A percentile compares a stretch with the other conserved stretches of the same genome.
phyloP scores from a whole-genome alignment of 2,329 filamentous ascomycete species.

The Diaporthe australafricana region DNA sequence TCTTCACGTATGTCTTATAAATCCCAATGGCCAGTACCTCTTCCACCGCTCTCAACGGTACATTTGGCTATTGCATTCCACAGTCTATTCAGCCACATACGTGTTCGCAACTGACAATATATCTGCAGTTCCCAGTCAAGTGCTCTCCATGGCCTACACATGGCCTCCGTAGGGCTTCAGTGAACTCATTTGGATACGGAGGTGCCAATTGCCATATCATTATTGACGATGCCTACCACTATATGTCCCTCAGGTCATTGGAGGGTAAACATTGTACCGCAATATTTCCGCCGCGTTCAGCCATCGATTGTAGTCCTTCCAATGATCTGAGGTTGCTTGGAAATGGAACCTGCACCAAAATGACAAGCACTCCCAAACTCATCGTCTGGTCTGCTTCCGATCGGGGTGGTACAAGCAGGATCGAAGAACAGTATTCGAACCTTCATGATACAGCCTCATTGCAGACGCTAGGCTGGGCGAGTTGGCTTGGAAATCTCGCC shows the following conservation, averaged over 20 bases:
- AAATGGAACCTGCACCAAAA: no score
- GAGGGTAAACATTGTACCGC: neutral
- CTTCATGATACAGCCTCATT: neutral
- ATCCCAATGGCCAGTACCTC: no score
- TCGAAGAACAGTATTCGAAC: neutral
- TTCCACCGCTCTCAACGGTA: no score
- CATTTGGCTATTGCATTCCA: no score
- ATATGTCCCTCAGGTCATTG: neutral
- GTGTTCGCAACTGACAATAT: no score
- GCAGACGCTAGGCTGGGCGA: no score
- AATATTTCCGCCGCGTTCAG: neutral
- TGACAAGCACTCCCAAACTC: neutral
- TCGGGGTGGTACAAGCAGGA: no score
- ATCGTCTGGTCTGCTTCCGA: neutral
- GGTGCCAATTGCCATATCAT: slow-evolving; percentile 1
- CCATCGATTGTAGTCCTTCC: no score
- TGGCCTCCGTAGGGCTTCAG: neutral
- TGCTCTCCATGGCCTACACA: neutral
- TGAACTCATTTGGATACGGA: slow-evolving; percentile 19
- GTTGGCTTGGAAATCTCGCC: slow-evolving; percentile 39
- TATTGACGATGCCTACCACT: slow-evolving; percentile 9
- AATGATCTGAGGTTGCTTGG: no score
- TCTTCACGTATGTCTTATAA: neutral
- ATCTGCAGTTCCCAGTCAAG: no score
- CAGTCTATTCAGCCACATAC: no score